phyloP scores from a whole-genome alignment of 1,139 yeast genomes.

The Geotrichum aggregatum region DNA sequence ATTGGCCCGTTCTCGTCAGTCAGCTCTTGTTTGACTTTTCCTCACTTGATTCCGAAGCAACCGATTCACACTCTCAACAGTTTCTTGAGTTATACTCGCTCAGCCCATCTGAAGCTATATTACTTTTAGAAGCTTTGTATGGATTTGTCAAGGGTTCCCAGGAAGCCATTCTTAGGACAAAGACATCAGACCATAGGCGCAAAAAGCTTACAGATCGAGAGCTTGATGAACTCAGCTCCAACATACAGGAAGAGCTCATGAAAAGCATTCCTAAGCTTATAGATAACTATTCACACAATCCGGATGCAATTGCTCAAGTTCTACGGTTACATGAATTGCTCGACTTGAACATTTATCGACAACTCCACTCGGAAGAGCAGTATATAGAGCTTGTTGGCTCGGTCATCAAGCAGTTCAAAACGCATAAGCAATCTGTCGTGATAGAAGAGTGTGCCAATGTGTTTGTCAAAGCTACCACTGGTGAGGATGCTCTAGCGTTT shows the following conservation, averaged over 20 bases:
- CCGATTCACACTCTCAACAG: slow-evolving; percentile 21
- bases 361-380: slow-evolving; percentile 30
- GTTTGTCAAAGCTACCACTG: slow-evolving; percentile 24
- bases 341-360: slow-evolving; percentile 30
- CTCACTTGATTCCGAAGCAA: slow-evolving; percentile 24
- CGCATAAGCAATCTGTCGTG: slow-evolving; percentile 22
- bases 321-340: slow-evolving; percentile 31
- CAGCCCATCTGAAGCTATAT: slow-evolving; percentile 28
- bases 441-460: slow-evolving; percentile 27
- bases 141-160: slow-evolving; percentile 31
- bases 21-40: slow-evolving; percentile 35
- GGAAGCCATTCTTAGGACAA: slow-evolving; percentile 18
- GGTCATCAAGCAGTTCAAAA: slow-evolving; percentile 29
- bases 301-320: slow-evolving; percentile 29
- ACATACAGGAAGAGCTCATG: slow-evolving; percentile 27
- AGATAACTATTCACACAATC: slow-evolving; percentile 31
- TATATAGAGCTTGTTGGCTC: slow-evolving; percentile 27
- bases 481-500: slow-evolving; percentile 23
- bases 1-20: slow-evolving; percentile 28
- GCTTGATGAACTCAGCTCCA: slow-evolving; percentile 25
- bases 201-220: slow-evolving; percentile 18
- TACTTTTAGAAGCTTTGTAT: slow-evolving; percentile 32
- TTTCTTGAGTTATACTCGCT: slow-evolving; percentile 25
- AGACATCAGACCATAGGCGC: slow-evolving; percentile 20
- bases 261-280: slow-evolving; percentile 29